These are phyloP conservation scores for Septoria linicola DNA, from an alignment of 2,329 filamentous ascomycete species.

Conservation along the genomic window DNA sequence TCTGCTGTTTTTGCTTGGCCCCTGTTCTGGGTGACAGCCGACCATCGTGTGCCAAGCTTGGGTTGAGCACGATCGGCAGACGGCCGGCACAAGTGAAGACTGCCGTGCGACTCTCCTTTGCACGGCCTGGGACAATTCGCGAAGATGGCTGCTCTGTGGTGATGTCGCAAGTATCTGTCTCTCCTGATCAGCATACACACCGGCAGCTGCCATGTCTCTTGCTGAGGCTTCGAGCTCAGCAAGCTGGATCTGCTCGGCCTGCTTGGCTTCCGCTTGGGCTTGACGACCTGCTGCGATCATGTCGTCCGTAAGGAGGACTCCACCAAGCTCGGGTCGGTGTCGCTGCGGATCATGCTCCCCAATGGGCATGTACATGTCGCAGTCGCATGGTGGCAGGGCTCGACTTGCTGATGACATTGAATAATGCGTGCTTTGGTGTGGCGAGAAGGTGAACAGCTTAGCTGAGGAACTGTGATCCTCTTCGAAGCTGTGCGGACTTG, in stretches of 20 bases:
- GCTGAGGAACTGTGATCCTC: too few relatives aligned
- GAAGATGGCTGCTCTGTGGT: not conserved
- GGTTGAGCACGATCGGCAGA: constrained; percentile 5
- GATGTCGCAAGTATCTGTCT: not conserved
- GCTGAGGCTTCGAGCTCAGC: too few relatives aligned
- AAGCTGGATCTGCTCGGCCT: not conserved
- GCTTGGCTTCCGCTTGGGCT: not conserved
- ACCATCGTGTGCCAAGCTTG: not conserved
- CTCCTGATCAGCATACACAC: too few relatives aligned
- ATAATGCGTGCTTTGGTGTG: too few relatives aligned
- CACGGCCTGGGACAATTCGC: not conserved
- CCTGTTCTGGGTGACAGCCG: constrained; percentile 10
- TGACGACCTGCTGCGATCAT: not conserved
- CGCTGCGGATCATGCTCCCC: constrained; percentile 9
- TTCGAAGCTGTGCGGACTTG: too few relatives aligned
- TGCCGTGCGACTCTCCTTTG: not conserved
- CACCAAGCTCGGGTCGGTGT: not conserved
- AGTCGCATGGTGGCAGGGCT: not conserved
- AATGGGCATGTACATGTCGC: constrained; percentile 4
- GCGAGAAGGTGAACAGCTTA: too few relatives aligned
- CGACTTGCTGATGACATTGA: not conserved
- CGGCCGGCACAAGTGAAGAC: constrained; percentile 17
- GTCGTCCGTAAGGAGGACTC: not conserved
- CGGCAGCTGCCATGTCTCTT: too few relatives aligned
- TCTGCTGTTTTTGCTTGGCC: constrained; percentile 9